Conservation (phyloP, 1,139 yeast genomes). For the Hansenula sp. region DNA sequence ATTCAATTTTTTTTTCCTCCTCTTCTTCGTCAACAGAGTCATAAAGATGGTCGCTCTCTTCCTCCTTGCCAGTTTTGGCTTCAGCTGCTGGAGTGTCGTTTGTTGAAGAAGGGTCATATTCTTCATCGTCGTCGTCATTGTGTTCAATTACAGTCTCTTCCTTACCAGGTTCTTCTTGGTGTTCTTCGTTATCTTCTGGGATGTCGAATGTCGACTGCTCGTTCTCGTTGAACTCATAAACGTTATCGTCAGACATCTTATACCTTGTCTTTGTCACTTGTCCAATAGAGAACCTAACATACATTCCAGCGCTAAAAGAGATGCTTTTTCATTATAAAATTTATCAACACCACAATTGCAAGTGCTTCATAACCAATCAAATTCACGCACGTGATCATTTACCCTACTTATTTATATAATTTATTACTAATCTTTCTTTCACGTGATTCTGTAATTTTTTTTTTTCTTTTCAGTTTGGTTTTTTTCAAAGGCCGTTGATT, state of each 20-base stretch:
- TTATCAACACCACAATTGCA: no score
- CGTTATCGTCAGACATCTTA: slow-evolving; percentile 5
- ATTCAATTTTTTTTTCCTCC: slow-evolving; percentile 3
- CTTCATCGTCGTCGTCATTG: slow-evolving; percentile 1
- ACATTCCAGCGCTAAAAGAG: no score
- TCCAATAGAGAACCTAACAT: no score
- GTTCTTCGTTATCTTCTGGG: not conserved
- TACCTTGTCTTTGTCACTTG: no score
- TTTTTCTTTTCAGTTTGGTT: no score
- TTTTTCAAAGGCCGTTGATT: no score
- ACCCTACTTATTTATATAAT: no score
- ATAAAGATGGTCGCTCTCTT: slow-evolving; percentile 4
- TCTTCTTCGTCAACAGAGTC: slow-evolving; percentile 10
- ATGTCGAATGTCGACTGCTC: slow-evolving; percentile 2
- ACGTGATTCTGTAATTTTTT: no score
- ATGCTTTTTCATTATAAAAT: no score
- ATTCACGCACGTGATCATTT: no score
- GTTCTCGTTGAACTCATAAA: slow-evolving; percentile 5
- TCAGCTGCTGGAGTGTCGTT: not conserved
- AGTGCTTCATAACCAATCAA: no score
- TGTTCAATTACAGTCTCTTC: not conserved
- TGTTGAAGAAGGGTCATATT: not conserved
- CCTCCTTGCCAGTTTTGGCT: slow-evolving; percentile 1
- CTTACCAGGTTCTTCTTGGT: not conserved
- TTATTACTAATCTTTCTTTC: no score